These are phyloP conservation scores for Botrytis tulipae DNA, from an alignment of 2,329 filamentous ascomycete species.

Conservation along the genomic window DNA sequence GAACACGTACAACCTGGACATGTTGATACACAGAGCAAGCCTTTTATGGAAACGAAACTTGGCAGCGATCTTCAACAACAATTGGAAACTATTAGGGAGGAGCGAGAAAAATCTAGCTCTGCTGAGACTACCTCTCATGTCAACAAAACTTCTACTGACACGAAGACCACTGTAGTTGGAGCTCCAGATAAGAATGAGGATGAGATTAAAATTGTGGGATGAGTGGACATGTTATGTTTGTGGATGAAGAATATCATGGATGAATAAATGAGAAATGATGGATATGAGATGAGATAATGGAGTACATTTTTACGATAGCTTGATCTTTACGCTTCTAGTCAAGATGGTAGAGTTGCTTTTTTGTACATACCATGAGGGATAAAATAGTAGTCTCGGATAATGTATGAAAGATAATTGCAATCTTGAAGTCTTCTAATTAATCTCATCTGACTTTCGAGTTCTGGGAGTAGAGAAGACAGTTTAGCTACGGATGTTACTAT, in stretches of 20 bases:
- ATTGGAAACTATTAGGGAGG: constrained; percentile 10
- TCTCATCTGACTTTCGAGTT: too few relatives aligned
- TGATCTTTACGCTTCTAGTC: background rate
- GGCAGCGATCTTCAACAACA: background rate
- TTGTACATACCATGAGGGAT: background rate
- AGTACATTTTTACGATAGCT: background rate
- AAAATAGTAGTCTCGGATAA: background rate
- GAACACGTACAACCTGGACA: background rate
- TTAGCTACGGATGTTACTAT: rapidly evolving
- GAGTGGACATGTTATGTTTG: background rate
- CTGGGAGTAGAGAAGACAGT: too few relatives aligned
- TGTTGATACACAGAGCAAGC: background rate
- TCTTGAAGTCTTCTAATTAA: background rate
- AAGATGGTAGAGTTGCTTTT: background rate
- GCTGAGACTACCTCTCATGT: background rate
- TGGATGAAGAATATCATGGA: background rate
- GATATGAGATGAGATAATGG: background rate
- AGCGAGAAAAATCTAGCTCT: constrained; percentile 2
- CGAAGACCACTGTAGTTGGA: background rate
- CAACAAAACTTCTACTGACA: background rate
- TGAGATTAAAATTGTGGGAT: background rate
- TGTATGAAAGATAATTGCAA: background rate
- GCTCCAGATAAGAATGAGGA: background rate
- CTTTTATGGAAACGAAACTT: background rate
- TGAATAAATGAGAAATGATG: background rate